Conservation (phyloP, 805 yeast genomes). For the Starmerella apicola region DNA sequence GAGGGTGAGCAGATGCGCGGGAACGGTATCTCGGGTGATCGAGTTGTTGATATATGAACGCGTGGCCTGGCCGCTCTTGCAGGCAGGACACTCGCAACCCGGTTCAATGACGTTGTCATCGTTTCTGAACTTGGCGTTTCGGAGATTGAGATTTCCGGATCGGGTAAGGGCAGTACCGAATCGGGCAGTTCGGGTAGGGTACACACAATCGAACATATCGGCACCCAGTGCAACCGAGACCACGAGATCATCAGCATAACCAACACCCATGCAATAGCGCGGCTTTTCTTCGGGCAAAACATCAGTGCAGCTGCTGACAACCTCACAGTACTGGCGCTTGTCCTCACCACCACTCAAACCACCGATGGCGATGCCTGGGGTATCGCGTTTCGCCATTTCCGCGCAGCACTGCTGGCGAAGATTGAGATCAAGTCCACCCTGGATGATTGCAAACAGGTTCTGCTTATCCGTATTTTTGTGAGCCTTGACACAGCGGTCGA, state of each 20-base stretch:
- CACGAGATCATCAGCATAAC: constrained; percentile 36
- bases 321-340: constrained; percentile 31
- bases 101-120: constrained; percentile 30
- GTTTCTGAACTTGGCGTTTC: constrained; percentile 27
- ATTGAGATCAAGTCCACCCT: constrained; percentile 34
- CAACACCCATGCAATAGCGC: constrained; percentile 37
- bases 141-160: constrained; percentile 28
- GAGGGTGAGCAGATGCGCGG: constrained; percentile 34
- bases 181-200: constrained; percentile 35
- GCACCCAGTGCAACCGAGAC: constrained; percentile 37
- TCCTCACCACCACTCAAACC: constrained; percentile 39
- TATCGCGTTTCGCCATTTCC: constrained; percentile 34
- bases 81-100: constrained; percentile 33
- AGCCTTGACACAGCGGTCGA: constrained; percentile 34
- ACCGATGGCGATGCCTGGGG: constrained; percentile 38
- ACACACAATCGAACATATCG: constrained; percentile 36
- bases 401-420: constrained; percentile 31
- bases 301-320: constrained; percentile 32
- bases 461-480: constrained; percentile 34
- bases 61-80: constrained; percentile 31
- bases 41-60: constrained; percentile 30
- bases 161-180: constrained; percentile 36
- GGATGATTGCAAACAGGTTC: constrained; percentile 35
- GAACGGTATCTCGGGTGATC: constrained; percentile 33
- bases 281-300: constrained; percentile 33